These are phyloP conservation scores for Irpex rosettiformis DNA, from an alignment of 1,284 basidiomycete genomes.

Conservation along the genomic window DNA sequence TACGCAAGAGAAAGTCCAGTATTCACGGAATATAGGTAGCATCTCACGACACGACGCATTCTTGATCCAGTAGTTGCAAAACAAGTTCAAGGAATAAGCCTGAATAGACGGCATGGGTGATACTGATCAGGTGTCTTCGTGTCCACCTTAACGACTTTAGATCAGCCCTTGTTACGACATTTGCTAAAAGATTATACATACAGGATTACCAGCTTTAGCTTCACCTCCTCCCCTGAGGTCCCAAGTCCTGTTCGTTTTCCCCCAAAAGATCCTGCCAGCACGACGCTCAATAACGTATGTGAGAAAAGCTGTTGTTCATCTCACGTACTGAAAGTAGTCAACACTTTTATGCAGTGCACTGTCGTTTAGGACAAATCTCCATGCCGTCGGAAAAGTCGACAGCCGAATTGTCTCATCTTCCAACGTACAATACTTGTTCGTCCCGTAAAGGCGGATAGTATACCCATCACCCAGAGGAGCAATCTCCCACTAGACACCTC, in stretches of 20 bases:
- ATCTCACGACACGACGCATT: too few relatives aligned
- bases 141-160: background rate
- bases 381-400: slow-evolving; percentile 11
- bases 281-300: background rate
- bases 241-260: slow-evolving; percentile 7
- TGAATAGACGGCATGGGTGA: background rate
- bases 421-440: slow-evolving; percentile 13
- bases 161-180: too few relatives aligned
- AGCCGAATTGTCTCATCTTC: background rate
- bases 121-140: background rate
- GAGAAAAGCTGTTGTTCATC: background rate
- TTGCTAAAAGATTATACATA: too few relatives aligned
- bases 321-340: slow-evolving; percentile 6
- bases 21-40: too few relatives aligned
- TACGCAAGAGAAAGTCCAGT: too few relatives aligned
- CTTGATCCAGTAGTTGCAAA: too few relatives aligned
- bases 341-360: slow-evolving; percentile 2
- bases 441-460: slow-evolving; percentile 9
- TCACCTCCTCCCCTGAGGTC: slow-evolving; percentile 5
- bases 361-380: slow-evolving; percentile 6
- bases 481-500: slow-evolving; percentile 10
- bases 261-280: slow-evolving; percentile 8
- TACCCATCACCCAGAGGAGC: slow-evolving; percentile 7
- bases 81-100: background rate
- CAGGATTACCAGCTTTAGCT: background rate